phyloP scores from a whole-genome alignment of 345 rosid species.

The Trapa incisa region DNA sequence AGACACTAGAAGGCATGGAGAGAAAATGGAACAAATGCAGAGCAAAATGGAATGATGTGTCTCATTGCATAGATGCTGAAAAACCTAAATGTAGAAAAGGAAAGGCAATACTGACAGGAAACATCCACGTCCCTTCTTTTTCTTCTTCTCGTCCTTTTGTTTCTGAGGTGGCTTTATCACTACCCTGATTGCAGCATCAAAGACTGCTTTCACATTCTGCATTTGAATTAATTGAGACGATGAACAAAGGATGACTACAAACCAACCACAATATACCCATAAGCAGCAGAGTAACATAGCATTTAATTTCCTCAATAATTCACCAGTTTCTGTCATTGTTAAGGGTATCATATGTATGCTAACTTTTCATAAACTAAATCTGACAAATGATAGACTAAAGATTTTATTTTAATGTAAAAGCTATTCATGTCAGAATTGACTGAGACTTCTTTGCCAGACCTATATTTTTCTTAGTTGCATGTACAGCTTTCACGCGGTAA shows the following conservation, averaged over 20 bases:
- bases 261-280: neutral
- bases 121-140: slow-evolving; percentile 57
- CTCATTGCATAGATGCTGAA: neutral
- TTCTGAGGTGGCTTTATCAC: slow-evolving; percentile 74
- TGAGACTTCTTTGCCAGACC: neutral
- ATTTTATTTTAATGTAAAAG: neutral
- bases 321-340: neutral
- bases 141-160: slow-evolving; percentile 68
- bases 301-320: neutral
- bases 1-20: neutral
- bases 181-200: slow-evolving; percentile 90
- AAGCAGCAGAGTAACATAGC: neutral
- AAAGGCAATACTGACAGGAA: slow-evolving; percentile 41
- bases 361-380: neutral
- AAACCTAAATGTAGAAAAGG: slow-evolving; percentile 3
- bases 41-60: neutral
- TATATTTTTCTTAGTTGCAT: neutral
- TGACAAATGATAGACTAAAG: neutral
- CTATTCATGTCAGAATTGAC: neutral
- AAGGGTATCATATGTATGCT: neutral
- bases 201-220: slow-evolving; percentile 88
- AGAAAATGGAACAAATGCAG: neutral
- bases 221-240: slow-evolving; percentile 6
- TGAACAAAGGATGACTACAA: neutral
- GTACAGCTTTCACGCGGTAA: neutral